Evolutionary conservation across 2,329 filamentous ascomycete genomes (phyloP).

Genomic region (Penicillium fuscoglaucum): DNA sequence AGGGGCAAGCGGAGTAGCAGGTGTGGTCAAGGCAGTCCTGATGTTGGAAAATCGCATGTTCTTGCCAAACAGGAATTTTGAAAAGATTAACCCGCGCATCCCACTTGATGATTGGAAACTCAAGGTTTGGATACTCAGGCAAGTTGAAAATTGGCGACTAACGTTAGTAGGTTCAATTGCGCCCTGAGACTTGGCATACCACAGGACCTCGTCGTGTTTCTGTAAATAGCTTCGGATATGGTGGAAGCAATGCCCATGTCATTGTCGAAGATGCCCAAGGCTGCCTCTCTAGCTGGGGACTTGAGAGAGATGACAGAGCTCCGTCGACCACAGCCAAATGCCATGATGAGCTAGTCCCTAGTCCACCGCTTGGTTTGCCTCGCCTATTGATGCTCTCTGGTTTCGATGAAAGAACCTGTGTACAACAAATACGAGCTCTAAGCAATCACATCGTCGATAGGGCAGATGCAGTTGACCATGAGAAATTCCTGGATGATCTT

Average conservation of each 20-base stretch:
- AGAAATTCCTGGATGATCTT: conserved; percentile 19
- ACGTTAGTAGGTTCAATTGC: conserved; percentile 11
- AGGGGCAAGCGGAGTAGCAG: conserved; percentile 29
- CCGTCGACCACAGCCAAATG: neutral
- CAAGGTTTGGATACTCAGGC: conserved; percentile 21
- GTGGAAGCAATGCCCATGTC: conserved; percentile 49
- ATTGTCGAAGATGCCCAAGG: conserved; percentile 37
- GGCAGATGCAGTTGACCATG: neutral
- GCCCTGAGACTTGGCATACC: conserved; percentile 7
- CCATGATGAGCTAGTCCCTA: neutral
- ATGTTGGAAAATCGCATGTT: conserved; percentile 48
- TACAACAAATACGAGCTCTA: conserved; percentile 11
- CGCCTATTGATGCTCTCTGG: conserved; percentile 27
- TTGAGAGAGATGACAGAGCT: neutral
- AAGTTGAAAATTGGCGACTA: neutral
- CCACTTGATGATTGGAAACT: conserved; percentile 40
- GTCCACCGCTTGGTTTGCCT: neutral
- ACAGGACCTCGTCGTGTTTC: conserved; percentile 11
- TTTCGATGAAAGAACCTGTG: conserved; percentile 25
- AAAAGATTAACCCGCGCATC: conserved; percentile 40
- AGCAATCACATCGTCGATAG: conserved; percentile 13
- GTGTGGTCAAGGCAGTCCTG: conserved; percentile 44
- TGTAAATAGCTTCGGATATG: conserved; percentile 50
- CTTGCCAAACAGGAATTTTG: conserved; percentile 47
- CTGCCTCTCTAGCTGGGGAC: conserved; percentile 8